Base-by-base conservation (phyloP, 2,329 filamentous ascomycete species). In the Aspergillus aculeatinus region DNA sequence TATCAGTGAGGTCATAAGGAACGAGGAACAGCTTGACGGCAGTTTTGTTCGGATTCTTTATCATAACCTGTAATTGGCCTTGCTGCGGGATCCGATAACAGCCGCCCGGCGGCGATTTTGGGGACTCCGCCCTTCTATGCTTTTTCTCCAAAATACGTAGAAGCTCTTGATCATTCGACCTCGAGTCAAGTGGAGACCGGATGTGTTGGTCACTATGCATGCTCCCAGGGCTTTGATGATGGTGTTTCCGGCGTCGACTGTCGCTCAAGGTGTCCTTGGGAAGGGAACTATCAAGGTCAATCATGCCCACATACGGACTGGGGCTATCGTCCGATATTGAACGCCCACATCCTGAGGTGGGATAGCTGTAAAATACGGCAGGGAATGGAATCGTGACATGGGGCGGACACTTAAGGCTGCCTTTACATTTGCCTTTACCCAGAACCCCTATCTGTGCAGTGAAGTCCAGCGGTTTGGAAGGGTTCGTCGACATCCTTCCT, bases 31-130 rank as follows among this genome's bases (percentile, higher is more conserved):
- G 81, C 75, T 99, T 98, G 57, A 98, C 94, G 1, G 95, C 95
- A 3, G 95, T 98, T 73, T 98, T 98, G 79, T 98, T 96, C 16
- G 93, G 94, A 69, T 98, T 99, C 74, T 98, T 98, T 74, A 99
- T 91, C 63, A 99, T 89, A 64, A 99, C 96, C 70, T 99, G 95
- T 14, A 99, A 81, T 75, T 98, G 95, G 0, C 95, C 95, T 74
- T 93, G 90, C 70, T 95, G 89, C 0, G 95, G 95, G 56, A 99
- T 96, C 48, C 95, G 89, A 74, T 98, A 99, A 70, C 90, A 91
- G 39, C 95, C 94, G 7, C 92, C 92, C 0, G 91, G 90, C 0
- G 92, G 91, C 16, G 89, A 86, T 74, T 85, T 87, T 1, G 86
- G 84, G 27, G 82, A 83, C 31, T 80, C 77, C 5, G 85, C 82